phyloP scores from a whole-genome alignment of 73 alveolate species.

The Tetrahymena thermophila region DNA sequence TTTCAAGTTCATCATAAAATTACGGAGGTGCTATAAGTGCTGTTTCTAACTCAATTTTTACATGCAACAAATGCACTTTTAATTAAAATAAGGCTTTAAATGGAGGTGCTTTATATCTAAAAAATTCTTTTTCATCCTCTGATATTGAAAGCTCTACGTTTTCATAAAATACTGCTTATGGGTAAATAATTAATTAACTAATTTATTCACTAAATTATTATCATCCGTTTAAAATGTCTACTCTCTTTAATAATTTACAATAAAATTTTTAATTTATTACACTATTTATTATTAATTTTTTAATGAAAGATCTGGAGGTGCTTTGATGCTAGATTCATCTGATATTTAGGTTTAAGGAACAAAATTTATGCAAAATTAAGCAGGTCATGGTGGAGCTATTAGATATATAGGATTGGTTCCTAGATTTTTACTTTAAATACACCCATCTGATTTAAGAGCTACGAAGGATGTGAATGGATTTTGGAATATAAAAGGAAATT shows the following conservation, averaged over 20 bases:
- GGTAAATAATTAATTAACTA: not conserved
- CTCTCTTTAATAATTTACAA: too few species aligned
- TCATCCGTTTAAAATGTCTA: too few species aligned
- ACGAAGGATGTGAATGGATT: not conserved
- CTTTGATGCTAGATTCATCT: not conserved
- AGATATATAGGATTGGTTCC: not conserved
- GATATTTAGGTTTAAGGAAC: not conserved
- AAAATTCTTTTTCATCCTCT: not conserved
- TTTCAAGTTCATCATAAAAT: not conserved
- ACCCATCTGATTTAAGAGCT: not conserved
- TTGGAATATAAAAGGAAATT: not conserved
- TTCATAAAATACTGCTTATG: not conserved
- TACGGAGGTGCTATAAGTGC: not conserved
- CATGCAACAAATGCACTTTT: not conserved
- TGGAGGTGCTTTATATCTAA: not conserved
- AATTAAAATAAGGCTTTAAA: not conserved
- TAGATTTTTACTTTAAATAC: not conserved
- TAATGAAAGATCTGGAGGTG: not conserved
- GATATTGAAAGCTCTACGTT: not conserved
- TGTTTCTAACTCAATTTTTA: not conserved
- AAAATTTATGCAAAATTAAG: not conserved
- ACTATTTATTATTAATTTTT: too few species aligned
- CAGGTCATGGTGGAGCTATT: not conserved
- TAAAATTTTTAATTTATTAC: not conserved
- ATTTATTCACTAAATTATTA: too few species aligned